Evolutionary conservation across 1,284 basidiomycete species (phyloP), one percentile per base, ranked within the genome.

Genomic region (Butyriboletus appendiculatus): DNA sequence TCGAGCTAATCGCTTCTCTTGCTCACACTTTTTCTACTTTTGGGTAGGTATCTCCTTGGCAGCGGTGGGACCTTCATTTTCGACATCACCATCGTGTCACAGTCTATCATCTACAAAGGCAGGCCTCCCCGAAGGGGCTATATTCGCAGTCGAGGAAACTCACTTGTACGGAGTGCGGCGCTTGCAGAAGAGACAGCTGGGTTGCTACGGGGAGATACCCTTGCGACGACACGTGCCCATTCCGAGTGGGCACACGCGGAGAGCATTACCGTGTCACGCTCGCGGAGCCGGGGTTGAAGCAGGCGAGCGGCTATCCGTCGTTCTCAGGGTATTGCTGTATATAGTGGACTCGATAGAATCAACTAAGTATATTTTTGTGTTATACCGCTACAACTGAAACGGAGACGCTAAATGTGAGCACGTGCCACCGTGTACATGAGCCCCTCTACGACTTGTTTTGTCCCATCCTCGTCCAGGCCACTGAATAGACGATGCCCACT

Each of bases 11-110:
- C 28, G 10, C 8, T 26, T 48, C 12, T 53, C 48, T 51, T 40
- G 53, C 50, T 51, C 48, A 58, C 56, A 26, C 53, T 32, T 24
- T 24, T 39, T 45, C 40, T 5, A 28, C 18, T 26, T 43, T 34
- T 22, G 39, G 18, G 7, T 55, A 92, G 92, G 53, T 96, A 94
- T 67, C 77, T 96, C 0, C 74, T 96, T 2, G 93, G 93, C 12
- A 94, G 91, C 52, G 92, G 82, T 35, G 94, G 94, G 3, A 96
- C 94, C 0, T 82, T 96, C 28, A 72, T 93, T 59, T 97, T 96
- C 69, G 94, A 97, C 68, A 75, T 96, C 45, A 90, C 90, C 4
- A 96, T 97, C 65, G 81, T 90, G 60, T 64, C 77, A 11, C 89
- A 90, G 66, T 78, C 78, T 11, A 70, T 79, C 50, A 71, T 81